Evolutionary conservation across 2,329 filamentous ascomycete genomes (phyloP).

Genomic region (Sclerotinia minor): DNA sequence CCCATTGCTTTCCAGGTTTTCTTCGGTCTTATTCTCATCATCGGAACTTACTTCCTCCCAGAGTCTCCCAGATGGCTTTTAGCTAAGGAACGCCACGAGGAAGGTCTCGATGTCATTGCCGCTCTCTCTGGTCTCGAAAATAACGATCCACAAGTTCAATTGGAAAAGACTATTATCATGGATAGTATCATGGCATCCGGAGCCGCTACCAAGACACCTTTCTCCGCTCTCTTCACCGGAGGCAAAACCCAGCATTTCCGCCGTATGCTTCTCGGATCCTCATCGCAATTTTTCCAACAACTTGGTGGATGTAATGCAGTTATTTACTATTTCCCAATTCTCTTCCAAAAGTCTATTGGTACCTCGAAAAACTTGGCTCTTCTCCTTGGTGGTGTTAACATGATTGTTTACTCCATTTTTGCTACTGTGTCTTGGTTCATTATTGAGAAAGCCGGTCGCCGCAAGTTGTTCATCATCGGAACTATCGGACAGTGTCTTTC

Average conservation of each 20-base stretch:
- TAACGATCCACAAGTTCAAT: conserved; percentile 46
- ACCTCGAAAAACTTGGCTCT: conserved; percentile 52
- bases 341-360: conserved; percentile 52
- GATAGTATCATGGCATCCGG: conserved; percentile 45
- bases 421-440: conserved; percentile 54
- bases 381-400: conserved; percentile 56
- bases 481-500: conserved; percentile 62
- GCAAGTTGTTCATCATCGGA: conserved; percentile 71
- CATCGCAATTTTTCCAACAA: conserved; percentile 56
- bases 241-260: conserved; percentile 57
- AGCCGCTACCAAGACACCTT: conserved; percentile 37
- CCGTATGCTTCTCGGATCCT: conserved; percentile 52
- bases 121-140: conserved; percentile 76
- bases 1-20: conserved; percentile 88
- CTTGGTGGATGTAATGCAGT: conserved; percentile 48
- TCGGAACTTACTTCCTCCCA: conserved; percentile 87
- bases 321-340: conserved; percentile 52
- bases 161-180: conserved; percentile 41
- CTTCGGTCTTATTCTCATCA: conserved; percentile 80
- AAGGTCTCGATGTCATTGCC: conserved; percentile 95
- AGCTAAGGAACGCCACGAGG: conserved; percentile 94
- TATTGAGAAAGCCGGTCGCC: conserved; percentile 62
- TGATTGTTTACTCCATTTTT: conserved; percentile 56
- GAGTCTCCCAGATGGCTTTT: conserved; percentile 97
- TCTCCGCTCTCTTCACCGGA: conserved; percentile 50